Percentiles rank a stretch among this genome's conserved stretches.
Evolutionary conservation across 2,329 filamentous ascomycete species (phyloP).

Genomic region (Fusarium bulbicola): DNA sequence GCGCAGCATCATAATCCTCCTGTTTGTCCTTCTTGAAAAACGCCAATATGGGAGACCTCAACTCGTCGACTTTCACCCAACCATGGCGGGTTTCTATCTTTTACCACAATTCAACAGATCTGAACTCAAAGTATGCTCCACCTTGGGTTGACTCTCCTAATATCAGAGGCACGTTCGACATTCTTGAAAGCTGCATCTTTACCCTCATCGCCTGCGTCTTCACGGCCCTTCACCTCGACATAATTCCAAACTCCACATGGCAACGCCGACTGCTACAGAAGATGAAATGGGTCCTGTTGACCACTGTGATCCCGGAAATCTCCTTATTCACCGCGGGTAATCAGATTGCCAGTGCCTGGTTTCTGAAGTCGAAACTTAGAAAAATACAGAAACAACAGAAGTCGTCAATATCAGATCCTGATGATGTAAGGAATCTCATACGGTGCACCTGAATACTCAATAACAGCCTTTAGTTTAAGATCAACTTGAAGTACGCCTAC

Average conservation of each 20-base stretch:
- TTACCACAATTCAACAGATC: neutral
- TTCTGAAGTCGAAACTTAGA: neutral
- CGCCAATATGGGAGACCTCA: neutral
- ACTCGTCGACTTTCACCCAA: neutral
- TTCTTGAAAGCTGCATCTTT: conserved; percentile 4
- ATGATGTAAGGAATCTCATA: neutral
- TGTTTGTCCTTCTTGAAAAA: neutral
- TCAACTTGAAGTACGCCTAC: neutral
- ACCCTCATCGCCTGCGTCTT: neutral
- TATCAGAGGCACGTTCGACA: neutral
- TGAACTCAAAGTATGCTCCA: neutral
- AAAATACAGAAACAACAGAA: neutral
- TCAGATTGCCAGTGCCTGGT: neutral
- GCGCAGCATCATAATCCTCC: fast-evolving
- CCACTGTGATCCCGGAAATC: neutral
- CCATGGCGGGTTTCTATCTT: neutral
- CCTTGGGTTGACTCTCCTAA: neutral
- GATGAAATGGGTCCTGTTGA: neutral
- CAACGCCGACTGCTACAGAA: neutral
- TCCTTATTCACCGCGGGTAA: fast-evolving
- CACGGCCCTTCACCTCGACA: neutral
- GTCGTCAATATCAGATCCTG: fast-evolving
- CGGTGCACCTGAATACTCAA: fast-evolving
- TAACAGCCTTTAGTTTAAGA: neutral
- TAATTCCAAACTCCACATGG: neutral